phyloP scores from a whole-genome alignment of 306 rosid genomes.

The Prunus dulcis region DNA sequence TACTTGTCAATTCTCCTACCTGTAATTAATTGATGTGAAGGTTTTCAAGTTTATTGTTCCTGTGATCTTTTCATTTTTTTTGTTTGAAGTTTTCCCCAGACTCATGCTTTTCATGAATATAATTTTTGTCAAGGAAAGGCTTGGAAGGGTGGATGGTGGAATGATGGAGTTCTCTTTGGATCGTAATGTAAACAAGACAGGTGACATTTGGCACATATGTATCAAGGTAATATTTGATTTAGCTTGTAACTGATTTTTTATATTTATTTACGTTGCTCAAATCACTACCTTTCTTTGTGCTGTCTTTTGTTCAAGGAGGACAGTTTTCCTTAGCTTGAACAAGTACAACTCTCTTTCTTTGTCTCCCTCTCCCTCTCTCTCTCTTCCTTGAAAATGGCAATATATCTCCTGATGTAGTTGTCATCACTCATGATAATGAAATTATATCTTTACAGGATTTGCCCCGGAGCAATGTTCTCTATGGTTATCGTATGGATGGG shows the following conservation, averaged over 20 bases:
- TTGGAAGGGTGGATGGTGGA: conserved; percentile 47
- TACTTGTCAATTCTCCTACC: background rate
- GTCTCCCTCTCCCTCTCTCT: background rate
- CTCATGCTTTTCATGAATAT: conserved; percentile 17
- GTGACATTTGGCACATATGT: conserved; percentile 92
- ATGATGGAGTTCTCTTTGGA: conserved; percentile 69
- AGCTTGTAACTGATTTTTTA: conserved; percentile 2
- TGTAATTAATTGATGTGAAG: background rate
- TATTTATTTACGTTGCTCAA: conserved; percentile 16
- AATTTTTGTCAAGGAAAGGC: conserved; percentile 32
- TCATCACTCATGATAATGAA: background rate
- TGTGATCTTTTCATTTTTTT: background rate
- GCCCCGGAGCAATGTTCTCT: conserved; percentile 66
- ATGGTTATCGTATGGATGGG: conserved; percentile 84
- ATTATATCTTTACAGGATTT: conserved; percentile 55
- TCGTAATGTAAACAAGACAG: conserved; percentile 76
- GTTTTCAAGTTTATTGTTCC: background rate
- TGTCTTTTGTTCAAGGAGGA: conserved; percentile 13
- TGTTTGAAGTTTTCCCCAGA: conserved; percentile 9
- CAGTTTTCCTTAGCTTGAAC: conserved; percentile 3
- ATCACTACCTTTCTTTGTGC: conserved; percentile 1
- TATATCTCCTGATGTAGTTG: background rate
- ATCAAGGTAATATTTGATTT: conserved; percentile 55
- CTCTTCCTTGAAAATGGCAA: background rate
- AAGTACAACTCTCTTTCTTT: background rate